Evolutionary conservation across 345 rosid genomes (phyloP), one percentile per base, ranked within the genome.

Genomic region (Acer saccharum): DNA sequence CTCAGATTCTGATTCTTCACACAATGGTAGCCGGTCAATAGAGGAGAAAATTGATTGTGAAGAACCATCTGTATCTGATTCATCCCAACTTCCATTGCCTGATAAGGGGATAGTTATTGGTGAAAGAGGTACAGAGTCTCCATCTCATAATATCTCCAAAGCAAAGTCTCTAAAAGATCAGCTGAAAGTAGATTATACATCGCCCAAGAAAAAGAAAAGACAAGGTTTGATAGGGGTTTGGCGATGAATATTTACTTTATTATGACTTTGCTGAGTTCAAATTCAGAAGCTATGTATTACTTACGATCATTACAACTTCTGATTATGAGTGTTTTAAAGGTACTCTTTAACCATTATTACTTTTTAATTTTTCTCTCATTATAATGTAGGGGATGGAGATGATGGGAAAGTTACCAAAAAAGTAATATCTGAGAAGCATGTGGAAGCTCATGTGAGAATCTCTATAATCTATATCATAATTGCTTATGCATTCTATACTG

Each of bases 1-100:
- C 64, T 89, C 91, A 0, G 86, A 80, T 78, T 92, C 98, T 78
- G 83, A 85, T 60, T 81, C 87, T 75, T 89, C 86, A 44, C 80
- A 78, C 63, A 82, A 76, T 61, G 82, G 41, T 73, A 84, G 89
- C 73, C 87, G 87, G 65, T 76, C 60, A 25, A 80, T 66, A 75
- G 84, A 81, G 65, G 77, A 80, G 75, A 65, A 18, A 44, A 71
- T 67, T 64, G 81, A 76, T 79, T 13, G 60, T 17, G 80, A 83
- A 54, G 79, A 78, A 68, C 75, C 61, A 25, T 66, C 79, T 78
- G 50, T 65, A 69, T 72, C 69, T 71, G 73, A 76, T 27, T 72
- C 71, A 9, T 77, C 79, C 82, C 86, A 77, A 60, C 69, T 80
- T 32, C 69, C 75, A 3, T 69, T 84, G 68, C 78, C 67, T 62